These are phyloP conservation scores for Parafenestella ontariensis DNA, from an alignment of 2,329 filamentous ascomycete genomes.

Conservation along the genomic window DNA sequence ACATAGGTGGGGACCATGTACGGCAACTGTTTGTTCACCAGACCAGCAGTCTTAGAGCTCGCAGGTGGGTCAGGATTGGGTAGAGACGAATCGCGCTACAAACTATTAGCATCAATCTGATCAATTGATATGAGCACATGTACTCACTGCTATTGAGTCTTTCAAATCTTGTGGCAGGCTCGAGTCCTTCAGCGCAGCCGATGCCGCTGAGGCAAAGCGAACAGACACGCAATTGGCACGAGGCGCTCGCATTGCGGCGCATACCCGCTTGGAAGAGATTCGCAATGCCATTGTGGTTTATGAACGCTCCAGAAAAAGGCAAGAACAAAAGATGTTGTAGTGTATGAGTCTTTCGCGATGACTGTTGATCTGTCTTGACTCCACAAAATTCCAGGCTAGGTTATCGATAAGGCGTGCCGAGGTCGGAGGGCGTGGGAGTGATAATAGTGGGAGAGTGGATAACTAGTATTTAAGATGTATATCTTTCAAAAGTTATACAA, in stretches of 20 bases:
- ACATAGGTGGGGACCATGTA: constrained; percentile 98
- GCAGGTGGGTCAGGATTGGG: constrained; percentile 75
- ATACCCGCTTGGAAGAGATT: constrained; percentile 29
- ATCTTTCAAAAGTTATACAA: too few species aligned
- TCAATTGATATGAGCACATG: neutral
- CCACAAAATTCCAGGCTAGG: constrained; percentile 23
- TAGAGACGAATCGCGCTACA: constrained; percentile 49
- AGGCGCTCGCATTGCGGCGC: constrained; percentile 34
- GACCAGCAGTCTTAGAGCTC: constrained; percentile 75
- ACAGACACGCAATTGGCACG: constrained; percentile 26
- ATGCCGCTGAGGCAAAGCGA: constrained; percentile 51
- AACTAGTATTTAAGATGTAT: too few species aligned
- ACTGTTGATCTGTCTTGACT: constrained; percentile 13
- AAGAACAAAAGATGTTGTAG: constrained; percentile 7
- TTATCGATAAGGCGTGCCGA: constrained; percentile 23
- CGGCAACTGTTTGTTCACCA: constrained; percentile 77
- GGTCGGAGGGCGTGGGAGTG: constrained; percentile 22
- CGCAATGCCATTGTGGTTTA: constrained; percentile 36
- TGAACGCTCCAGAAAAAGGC: constrained; percentile 6
- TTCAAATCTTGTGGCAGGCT: constrained; percentile 51
- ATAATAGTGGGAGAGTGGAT: too few species aligned
- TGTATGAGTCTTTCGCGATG: constrained; percentile 17
- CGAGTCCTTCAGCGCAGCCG: constrained; percentile 47
- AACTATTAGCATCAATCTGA: constrained; percentile 11
- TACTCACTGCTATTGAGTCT: constrained; percentile 51